phyloP scores from a whole-genome alignment of 345 rosid species.

The Mercurialis annua region DNA sequence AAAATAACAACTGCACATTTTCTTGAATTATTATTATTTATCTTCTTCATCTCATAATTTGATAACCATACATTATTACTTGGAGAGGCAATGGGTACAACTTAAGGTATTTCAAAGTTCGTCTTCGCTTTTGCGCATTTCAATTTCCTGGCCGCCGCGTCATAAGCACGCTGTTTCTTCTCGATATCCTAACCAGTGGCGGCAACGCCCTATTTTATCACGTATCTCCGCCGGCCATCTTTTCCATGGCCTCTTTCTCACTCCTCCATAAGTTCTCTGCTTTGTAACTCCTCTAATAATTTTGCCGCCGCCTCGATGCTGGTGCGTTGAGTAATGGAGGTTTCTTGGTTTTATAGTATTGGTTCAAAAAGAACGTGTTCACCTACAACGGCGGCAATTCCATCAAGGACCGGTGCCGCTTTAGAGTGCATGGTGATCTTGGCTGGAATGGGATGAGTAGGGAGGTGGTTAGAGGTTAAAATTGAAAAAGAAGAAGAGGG shows the following conservation, averaged over 20 bases:
- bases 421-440: conserved; percentile 18
- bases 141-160: conserved; percentile 77
- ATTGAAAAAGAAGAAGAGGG: too few species aligned
- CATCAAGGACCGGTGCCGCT: conserved; percentile 51
- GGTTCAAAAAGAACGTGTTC: conserved; percentile 51
- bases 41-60: conserved; percentile 25
- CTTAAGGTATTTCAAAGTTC: conserved; percentile 57
- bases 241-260: conserved; percentile 96
- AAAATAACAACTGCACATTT: conserved; percentile 73
- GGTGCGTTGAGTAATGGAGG: conserved; percentile 14
- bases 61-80: conserved; percentile 23
- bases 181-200: conserved; percentile 98
- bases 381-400: conserved; percentile 87
- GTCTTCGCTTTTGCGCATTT: conserved; percentile 88
- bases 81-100: conserved; percentile 33
- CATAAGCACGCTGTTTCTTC: conserved; percentile 96
- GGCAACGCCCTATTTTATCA: conserved; percentile 79
- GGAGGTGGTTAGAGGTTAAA: not conserved
- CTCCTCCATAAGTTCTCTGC: conserved; percentile 73
- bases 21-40: conserved; percentile 21
- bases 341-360: conserved; percentile 1
- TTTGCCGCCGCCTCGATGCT: not conserved
- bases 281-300: conserved; percentile 3
- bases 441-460: conserved; percentile 7
- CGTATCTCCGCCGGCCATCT: conserved; percentile 98